These are phyloP conservation scores for Boechera retrofracta DNA, from an alignment of 345 rosid species.

Conservation along the genomic window DNA sequence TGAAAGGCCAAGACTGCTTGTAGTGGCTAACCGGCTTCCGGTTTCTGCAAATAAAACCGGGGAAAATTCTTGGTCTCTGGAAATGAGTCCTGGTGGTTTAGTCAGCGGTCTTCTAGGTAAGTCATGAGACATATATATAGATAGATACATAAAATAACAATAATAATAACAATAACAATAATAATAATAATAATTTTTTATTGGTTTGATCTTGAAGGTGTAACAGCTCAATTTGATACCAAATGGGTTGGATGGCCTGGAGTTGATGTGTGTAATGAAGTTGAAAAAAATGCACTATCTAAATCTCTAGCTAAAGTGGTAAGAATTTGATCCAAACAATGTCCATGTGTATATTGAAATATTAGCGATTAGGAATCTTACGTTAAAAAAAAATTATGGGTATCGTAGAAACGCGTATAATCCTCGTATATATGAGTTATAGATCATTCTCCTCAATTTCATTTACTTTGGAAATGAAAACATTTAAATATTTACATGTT, in stretches of 20 bases:
- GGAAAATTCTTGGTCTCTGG: slow-evolving; percentile 80
- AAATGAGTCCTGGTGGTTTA: slow-evolving; percentile 90
- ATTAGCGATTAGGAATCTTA: background rate
- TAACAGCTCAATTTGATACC: slow-evolving; percentile 76
- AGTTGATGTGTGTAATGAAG: slow-evolving; percentile 82
- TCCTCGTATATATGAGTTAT: background rate
- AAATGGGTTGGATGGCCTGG: slow-evolving; percentile 99
- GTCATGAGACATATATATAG: slow-evolving; percentile 12
- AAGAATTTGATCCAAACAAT: slow-evolving; percentile 1
- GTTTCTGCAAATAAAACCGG: slow-evolving; percentile 88
- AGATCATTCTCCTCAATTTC: background rate
- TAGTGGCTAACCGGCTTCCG: slow-evolving; percentile 91
- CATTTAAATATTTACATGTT: background rate
- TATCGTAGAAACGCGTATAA: background rate
- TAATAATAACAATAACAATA: background rate
- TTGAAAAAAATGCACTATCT: slow-evolving; percentile 75
- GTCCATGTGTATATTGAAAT: background rate
- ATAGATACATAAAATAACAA: background rate
- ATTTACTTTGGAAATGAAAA: background rate
- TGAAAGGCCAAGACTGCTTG: slow-evolving; percentile 57
- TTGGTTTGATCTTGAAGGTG: slow-evolving; percentile 55
- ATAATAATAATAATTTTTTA: background rate
- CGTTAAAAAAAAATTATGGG: background rate
- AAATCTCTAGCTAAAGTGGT: slow-evolving; percentile 86
- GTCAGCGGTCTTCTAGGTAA: slow-evolving; percentile 88